Evolutionary conservation across 1,284 basidiomycete genomes (phyloP).

Genomic region (Sutorius eximius): DNA sequence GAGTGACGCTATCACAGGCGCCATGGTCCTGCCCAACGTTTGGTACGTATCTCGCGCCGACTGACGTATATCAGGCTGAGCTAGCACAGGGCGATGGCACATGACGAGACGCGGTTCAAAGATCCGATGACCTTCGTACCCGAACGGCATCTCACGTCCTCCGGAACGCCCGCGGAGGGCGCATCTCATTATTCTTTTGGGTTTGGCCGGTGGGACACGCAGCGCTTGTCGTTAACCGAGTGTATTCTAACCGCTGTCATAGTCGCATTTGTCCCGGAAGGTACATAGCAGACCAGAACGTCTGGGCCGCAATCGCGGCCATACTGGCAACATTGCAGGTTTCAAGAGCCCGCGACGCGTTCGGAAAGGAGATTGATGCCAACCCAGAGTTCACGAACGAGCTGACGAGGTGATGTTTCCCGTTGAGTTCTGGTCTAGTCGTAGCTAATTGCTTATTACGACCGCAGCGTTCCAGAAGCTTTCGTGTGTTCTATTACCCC

Average conservation of each 20-base stretch:
- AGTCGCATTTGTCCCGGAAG: slow-evolving; percentile 29
- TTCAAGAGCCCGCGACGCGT: slow-evolving; percentile 18
- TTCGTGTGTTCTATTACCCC: slow-evolving; percentile 26
- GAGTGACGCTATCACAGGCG: slow-evolving; percentile 10
- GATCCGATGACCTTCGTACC: slow-evolving; percentile 28
- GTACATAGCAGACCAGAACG: slow-evolving; percentile 25
- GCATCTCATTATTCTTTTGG: slow-evolving; percentile 14
- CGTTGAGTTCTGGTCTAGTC: neutral
- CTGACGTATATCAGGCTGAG: slow-evolving; percentile 3
- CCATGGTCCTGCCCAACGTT: slow-evolving; percentile 8
- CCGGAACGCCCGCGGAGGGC: slow-evolving; percentile 13
- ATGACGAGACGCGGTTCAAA: slow-evolving; percentile 23
- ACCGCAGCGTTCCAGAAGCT: slow-evolving; percentile 21
- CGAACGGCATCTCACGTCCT: slow-evolving; percentile 27
- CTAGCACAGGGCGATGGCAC: slow-evolving; percentile 24
- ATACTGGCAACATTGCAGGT: slow-evolving; percentile 24
- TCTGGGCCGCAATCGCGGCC: slow-evolving; percentile 28
- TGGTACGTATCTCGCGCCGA: neutral
- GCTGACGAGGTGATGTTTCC: slow-evolving; percentile 16
- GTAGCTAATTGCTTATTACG: slow-evolving; percentile 5
- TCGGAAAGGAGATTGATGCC: slow-evolving; percentile 26
- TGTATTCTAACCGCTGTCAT: neutral
- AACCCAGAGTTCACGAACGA: slow-evolving; percentile 28
- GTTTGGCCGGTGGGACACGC: slow-evolving; percentile 27
- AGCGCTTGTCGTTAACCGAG: neutral